Evolutionary conservation across 2,329 filamentous ascomycete genomes (phyloP), one percentile per base, ranked within the genome.

Genomic region (Teratosphaeria epicoccoides): DNA sequence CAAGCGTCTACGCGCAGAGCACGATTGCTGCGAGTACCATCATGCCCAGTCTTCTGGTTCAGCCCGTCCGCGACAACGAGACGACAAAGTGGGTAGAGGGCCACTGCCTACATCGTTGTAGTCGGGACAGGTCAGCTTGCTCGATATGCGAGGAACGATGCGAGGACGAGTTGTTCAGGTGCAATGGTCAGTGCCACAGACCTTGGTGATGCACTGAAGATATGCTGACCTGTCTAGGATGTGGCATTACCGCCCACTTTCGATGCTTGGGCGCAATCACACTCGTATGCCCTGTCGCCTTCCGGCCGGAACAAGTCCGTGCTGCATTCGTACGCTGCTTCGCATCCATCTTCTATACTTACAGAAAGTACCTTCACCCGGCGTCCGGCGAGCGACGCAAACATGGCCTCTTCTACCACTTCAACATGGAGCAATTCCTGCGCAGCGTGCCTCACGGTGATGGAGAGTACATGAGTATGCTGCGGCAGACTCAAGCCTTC

Each of bases 31-130:
- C 87, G 6, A 90, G 86, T 6, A 93, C 87, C 1, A 83, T 93
- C 60, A 90, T 93, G 87, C 87, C 88, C 29, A 86, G 83, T 61
- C 85, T 89, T 78, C 78, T 88, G 54, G 79, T 89, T 55, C 86
- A 90, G 62, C 85, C 85, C 1, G 87, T 91, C 6, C 76, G 76
- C 46, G 88, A 91, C 63, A 88, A 86, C 0, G 85, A 89, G 46
- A 87, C 82, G 1, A 87, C 79, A 0, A 82, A 88, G 46, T 93
- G 87, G 87, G 84, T 88, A 1, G 87, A 93, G 67, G 87, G 87
- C 0, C 87, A 93, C 70, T 90, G 85, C 68, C 80, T 93, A 70
- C 79, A 83, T 54, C 85, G 81, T 75, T 74, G 76, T 49, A 63
- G 73, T 1, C 72, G 76, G 14, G 85, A 90, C 59, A 71, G 71